Evolutionary conservation across 805 yeast genomes (phyloP).

Genomic region (Soucietia sequanensis): DNA sequence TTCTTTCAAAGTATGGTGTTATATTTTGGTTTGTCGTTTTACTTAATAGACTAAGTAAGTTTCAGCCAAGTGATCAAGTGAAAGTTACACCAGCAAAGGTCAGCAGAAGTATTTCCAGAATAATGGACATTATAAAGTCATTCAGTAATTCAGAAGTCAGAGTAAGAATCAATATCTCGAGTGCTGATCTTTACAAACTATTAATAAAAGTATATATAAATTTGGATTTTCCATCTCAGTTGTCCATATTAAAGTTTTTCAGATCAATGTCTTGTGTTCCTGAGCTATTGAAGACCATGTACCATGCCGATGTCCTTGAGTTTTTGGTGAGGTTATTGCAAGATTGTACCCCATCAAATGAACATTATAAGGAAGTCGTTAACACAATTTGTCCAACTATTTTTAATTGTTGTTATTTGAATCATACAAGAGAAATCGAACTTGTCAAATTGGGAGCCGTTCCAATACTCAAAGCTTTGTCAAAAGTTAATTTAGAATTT

Average conservation of each 20-base stretch:
- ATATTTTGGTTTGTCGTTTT: slow-evolving; percentile 43
- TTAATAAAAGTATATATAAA: slow-evolving; percentile 39
- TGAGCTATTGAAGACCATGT: slow-evolving; percentile 28
- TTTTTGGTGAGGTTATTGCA: slow-evolving; percentile 36
- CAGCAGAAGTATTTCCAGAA: slow-evolving; percentile 21
- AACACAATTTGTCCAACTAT: slow-evolving; percentile 48
- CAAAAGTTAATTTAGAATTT: slow-evolving; percentile 40
- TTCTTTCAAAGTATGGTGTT: slow-evolving; percentile 41
- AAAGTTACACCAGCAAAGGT: slow-evolving; percentile 4
- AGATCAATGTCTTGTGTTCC: slow-evolving; percentile 40
- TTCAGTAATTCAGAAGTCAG: slow-evolving; percentile 48
- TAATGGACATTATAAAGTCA: slow-evolving; percentile 36
- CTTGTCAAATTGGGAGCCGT: slow-evolving; percentile 47
- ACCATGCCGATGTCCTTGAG: slow-evolving; percentile 43
- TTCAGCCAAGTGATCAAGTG: slow-evolving; percentile 3
- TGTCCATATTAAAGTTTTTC: slow-evolving; percentile 43
- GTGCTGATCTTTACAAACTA: slow-evolving; percentile 38
- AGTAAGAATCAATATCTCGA: slow-evolving; percentile 39
- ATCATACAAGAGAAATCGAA: slow-evolving; percentile 43
- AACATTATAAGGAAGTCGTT: slow-evolving; percentile 37
- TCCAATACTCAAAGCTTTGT: slow-evolving; percentile 41
- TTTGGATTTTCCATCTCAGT: slow-evolving; percentile 30
- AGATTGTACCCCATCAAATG: slow-evolving; percentile 23
- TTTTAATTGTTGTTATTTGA: slow-evolving; percentile 52
- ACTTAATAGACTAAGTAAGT: slow-evolving; percentile 29